Evolutionary conservation across 106 monocot genomes (phyloP).

Genomic region (Amphibolis antarctica): DNA sequence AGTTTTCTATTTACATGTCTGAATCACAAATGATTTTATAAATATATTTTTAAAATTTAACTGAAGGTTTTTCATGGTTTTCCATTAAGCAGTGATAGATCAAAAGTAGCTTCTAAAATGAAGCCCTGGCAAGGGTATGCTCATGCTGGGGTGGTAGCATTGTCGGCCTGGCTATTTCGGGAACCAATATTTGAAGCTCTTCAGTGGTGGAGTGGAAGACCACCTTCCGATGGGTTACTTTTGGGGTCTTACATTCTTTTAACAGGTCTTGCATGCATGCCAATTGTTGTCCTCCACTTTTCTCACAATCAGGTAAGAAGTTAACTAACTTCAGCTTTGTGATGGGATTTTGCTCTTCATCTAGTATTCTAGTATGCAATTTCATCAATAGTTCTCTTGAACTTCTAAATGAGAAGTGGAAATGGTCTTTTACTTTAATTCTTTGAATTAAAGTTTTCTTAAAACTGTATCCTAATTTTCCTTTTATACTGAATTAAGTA

Average conservation of each 20-base stretch:
- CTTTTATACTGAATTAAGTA: no score
- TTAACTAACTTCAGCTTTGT: background rate
- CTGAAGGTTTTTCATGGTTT: no score
- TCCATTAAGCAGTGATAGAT: constrained; percentile 44
- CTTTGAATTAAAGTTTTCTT: no score
- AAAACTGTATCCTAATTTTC: no score
- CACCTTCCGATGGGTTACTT: constrained; percentile 88
- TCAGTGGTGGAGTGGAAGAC: constrained; percentile 88
- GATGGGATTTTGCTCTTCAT: no score
- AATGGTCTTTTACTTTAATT: no score
- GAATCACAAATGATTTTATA: no score
- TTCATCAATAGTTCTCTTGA: no score
- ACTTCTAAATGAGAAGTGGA: no score
- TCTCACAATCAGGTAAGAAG: constrained; percentile 69
- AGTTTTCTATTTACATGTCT: no score
- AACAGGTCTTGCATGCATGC: constrained; percentile 70
- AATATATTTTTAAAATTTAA: no score
- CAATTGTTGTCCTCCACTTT: constrained; percentile 93
- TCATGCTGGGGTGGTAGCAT: constrained; percentile 75
- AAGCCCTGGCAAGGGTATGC: constrained; percentile 79
- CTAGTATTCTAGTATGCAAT: no score
- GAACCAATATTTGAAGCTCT: constrained; percentile 97
- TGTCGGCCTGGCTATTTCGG: constrained; percentile 77
- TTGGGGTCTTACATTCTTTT: constrained; percentile 75
- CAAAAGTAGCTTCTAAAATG: constrained; percentile 84